phyloP scores from a whole-genome alignment of 2,329 filamentous ascomycete species.

The Colletotrichum orchidophilum region DNA sequence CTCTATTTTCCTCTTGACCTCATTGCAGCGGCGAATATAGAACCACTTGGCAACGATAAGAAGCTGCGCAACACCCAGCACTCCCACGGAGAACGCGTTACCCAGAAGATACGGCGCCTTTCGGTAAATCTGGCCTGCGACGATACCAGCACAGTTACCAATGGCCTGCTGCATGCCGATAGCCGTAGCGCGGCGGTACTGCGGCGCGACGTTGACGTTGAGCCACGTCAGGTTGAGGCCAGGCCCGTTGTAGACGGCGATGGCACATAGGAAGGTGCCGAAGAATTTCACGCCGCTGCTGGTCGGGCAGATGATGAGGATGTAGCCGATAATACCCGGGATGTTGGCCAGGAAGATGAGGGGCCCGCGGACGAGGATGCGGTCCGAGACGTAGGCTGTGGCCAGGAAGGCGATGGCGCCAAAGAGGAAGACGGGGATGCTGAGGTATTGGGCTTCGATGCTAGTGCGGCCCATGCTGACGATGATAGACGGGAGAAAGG shows the following conservation, averaged over 20 bases:
- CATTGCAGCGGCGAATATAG: slow-evolving; percentile 55
- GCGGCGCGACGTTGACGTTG: slow-evolving; percentile 54
- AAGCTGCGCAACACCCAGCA: slow-evolving; percentile 42
- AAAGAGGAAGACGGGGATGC: slow-evolving; percentile 65
- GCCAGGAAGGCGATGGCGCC: slow-evolving; percentile 56
- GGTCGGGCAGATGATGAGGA: slow-evolving; percentile 57
- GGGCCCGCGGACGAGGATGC: slow-evolving; percentile 43
- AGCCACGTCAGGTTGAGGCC: slow-evolving; percentile 59
- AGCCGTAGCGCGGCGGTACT: slow-evolving; percentile 56
- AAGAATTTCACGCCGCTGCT: slow-evolving; percentile 60
- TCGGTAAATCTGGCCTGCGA: slow-evolving; percentile 50
- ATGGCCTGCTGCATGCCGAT: slow-evolving; percentile 47
- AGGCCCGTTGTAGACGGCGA: slow-evolving; percentile 57
- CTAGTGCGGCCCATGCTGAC: slow-evolving; percentile 59
- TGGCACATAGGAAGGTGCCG: slow-evolving; percentile 57
- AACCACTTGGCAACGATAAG: slow-evolving; percentile 50
- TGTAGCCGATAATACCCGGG: slow-evolving; percentile 59
- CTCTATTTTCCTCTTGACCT: slow-evolving; percentile 45
- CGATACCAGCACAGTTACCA: slow-evolving; percentile 56
- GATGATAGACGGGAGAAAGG: slow-evolving; percentile 66
- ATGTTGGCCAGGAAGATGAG: slow-evolving; percentile 67
- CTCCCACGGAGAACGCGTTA: slow-evolving; percentile 37
- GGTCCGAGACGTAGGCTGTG: slow-evolving; percentile 57
- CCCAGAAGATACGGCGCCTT: slow-evolving; percentile 45
- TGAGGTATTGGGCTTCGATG: slow-evolving; percentile 62